Percentiles rank a stretch among this genome's conserved stretches.
Evolutionary conservation across 345 rosid species (phyloP).

Genomic region (Bruguiera sexangula): DNA sequence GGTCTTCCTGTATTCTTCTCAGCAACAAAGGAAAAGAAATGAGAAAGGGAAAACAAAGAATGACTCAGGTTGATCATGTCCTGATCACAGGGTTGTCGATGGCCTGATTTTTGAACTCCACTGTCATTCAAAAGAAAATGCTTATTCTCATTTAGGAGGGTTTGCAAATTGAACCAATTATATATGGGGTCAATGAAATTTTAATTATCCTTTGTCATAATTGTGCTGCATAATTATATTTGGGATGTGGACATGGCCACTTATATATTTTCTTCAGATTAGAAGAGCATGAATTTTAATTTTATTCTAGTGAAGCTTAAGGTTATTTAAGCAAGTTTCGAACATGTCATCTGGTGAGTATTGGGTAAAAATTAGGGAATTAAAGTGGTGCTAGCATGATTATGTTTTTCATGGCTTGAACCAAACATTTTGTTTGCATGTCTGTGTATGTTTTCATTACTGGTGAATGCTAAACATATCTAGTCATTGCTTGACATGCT

Average conservation of each 20-base stretch:
- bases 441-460: background rate
- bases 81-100: constrained; percentile 34
- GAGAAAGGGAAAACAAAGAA: constrained; percentile 39
- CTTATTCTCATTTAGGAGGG: background rate
- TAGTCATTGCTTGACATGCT: background rate
- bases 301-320: too few species aligned
- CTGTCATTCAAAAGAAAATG: background rate
- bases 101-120: constrained; percentile 9
- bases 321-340: too few species aligned
- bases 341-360: too few species aligned
- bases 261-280: too few species aligned
- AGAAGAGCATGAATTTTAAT: too few species aligned
- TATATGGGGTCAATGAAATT: background rate
- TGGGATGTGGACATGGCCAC: background rate
- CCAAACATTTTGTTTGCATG: too few species aligned
- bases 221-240: background rate
- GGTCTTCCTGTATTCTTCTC: constrained; percentile 20
- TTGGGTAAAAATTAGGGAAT: too few species aligned
- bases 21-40: constrained; percentile 43
- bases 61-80: constrained; percentile 38
- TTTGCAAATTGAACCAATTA: background rate
- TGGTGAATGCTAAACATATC: background rate
- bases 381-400: too few species aligned
- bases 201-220: background rate
- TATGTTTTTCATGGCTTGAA: too few species aligned